Evolutionary conservation across 2,329 filamentous ascomycete genomes (phyloP).

Genomic region (Botryotinia calthae): DNA sequence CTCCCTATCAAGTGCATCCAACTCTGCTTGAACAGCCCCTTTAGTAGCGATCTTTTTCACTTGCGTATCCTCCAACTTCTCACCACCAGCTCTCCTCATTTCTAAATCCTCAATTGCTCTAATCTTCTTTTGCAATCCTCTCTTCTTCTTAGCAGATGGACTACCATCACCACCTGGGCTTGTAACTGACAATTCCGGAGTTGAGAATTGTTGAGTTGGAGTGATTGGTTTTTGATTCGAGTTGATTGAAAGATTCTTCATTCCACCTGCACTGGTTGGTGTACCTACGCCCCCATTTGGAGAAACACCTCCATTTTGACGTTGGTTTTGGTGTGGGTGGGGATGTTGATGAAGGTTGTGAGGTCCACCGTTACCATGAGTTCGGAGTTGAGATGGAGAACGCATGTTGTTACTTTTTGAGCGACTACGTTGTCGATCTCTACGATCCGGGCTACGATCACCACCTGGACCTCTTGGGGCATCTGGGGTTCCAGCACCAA

Average conservation of each 20-base stretch:
- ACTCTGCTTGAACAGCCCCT: conserved; percentile 76
- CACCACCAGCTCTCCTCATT: conserved; percentile 89
- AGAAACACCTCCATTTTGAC: conserved; percentile 4
- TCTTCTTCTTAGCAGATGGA: conserved; percentile 90
- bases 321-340: conserved; percentile 21
- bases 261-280: conserved; percentile 19
- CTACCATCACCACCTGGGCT: conserved; percentile 53
- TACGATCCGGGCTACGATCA: conserved; percentile 44
- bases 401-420: conserved; percentile 47
- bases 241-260: conserved; percentile 40
- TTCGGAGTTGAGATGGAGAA: conserved; percentile 46
- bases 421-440: conserved; percentile 54
- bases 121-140: conserved; percentile 93
- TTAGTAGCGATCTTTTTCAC: conserved; percentile 98
- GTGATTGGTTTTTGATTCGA: conserved; percentile 16
- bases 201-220: conserved; percentile 33
- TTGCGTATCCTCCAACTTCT: conserved; percentile 97
- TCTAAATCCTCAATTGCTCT: conserved; percentile 96
- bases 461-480: conserved; percentile 32
- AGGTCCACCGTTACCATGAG: conserved; percentile 47
- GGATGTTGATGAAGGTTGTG: conserved; percentile 33
- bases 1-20: conserved; percentile 50
- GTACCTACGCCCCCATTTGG: conserved; percentile 16
- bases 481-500: conserved; percentile 35
- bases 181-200: conserved; percentile 51